Percentiles rank a stretch among this genome's conserved stretches.
Conservation (phyloP, 768 basidiomycete genomes). For the Boletus huronensis region DNA sequence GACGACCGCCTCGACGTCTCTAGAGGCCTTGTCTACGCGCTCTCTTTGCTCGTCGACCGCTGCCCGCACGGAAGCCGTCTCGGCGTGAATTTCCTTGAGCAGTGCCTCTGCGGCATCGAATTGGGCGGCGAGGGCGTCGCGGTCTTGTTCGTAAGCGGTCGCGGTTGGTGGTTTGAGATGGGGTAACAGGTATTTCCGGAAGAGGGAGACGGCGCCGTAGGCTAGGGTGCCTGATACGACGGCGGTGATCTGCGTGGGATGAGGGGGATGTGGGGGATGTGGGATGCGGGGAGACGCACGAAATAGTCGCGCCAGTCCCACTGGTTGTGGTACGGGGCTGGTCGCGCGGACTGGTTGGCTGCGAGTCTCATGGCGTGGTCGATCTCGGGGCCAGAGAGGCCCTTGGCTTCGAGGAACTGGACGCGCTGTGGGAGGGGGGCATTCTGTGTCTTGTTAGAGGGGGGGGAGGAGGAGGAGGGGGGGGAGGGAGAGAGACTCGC, state of each 20-base stretch:
- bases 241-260: constrained; percentile 70
- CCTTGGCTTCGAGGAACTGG: constrained; percentile 95
- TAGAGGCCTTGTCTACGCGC: constrained; percentile 65
- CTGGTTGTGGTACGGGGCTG: constrained; percentile 43
- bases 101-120: constrained; percentile 86
- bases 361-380: constrained; percentile 77
- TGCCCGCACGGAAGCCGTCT: constrained; percentile 66
- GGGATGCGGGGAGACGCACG: constrained; percentile 45
- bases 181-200: constrained; percentile 89
- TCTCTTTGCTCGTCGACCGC: constrained; percentile 76
- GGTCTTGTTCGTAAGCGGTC: constrained; percentile 87
- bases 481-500: constrained; percentile 34
- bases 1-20: constrained; percentile 70
- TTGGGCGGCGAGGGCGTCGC: constrained; percentile 78
- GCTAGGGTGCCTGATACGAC: constrained; percentile 84
- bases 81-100: constrained; percentile 74
- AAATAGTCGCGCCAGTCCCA: constrained; percentile 99
- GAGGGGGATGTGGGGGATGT: constrained; percentile 16
- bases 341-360: constrained; percentile 29
- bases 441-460: constrained; percentile 54
- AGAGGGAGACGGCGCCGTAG: constrained; percentile 77
- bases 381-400: constrained; percentile 78
- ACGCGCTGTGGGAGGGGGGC: constrained; percentile 82
- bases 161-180: constrained; percentile 85
- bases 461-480: constrained; percentile 3